A percentile compares a stretch with the other conserved stretches of the same genome.
Conservation (phyloP, 768 basidiomycete species). For the Gloeostereum incarnatum region DNA sequence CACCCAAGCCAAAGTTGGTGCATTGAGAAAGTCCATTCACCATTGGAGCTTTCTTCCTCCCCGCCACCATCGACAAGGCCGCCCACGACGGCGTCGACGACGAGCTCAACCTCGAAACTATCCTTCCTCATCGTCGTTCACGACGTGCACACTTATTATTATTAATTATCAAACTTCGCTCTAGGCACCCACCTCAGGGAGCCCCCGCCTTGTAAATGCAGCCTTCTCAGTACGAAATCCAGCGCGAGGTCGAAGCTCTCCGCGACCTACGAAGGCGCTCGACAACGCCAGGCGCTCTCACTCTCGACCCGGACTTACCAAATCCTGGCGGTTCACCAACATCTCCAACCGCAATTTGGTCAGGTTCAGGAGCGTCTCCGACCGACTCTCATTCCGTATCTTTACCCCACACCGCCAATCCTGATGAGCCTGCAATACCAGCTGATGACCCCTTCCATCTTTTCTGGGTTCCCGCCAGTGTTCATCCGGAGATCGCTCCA, state of each 20-base stretch:
- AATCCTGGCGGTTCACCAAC: slow-evolving; percentile 53
- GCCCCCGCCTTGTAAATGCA: no score
- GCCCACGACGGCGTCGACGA: no score
- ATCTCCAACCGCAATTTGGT: slow-evolving; percentile 49
- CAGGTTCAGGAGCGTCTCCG: slow-evolving; percentile 22
- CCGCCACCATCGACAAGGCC: no score
- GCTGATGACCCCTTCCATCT: slow-evolving; percentile 80
- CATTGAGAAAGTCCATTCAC: no score
- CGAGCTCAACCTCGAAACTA: no score
- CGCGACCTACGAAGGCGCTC: slow-evolving; percentile 82
- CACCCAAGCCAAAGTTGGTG: no score
- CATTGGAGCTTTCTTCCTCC: no score
- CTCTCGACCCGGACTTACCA: slow-evolving; percentile 90
- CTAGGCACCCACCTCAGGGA: no score
- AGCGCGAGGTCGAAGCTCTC: slow-evolving; percentile 78
- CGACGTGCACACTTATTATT: no score
- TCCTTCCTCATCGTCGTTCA: no score
- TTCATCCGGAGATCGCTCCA: slow-evolving; percentile 97
- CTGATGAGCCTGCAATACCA: slow-evolving; percentile 8
- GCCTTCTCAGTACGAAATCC: slow-evolving; percentile 78
- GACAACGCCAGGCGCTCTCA: slow-evolving; percentile 70
- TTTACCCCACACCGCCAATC: no score
- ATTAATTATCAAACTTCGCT: no score
- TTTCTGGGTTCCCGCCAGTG: slow-evolving; percentile 96
- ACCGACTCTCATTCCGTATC: slow-evolving; percentile 36